Percentiles rank a stretch among this genome's conserved stretches.
Evolutionary conservation across 306 rosid genomes (phyloP).

Genomic region (Datisca glomerata): DNA sequence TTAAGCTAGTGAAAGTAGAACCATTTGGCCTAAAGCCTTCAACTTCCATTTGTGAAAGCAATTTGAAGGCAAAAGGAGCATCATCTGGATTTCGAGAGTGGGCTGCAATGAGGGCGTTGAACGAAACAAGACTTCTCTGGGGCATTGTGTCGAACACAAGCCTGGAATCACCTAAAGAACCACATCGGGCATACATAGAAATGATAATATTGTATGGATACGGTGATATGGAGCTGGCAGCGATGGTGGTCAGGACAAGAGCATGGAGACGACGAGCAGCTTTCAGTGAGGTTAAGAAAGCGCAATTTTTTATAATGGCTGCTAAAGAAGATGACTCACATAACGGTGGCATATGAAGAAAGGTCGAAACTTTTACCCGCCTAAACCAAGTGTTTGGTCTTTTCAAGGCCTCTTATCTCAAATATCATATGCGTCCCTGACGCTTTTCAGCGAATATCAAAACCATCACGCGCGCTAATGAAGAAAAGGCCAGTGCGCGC

Average conservation of each 20-base stretch:
- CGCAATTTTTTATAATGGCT: constrained; percentile 50
- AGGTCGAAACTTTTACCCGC: no score
- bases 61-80: constrained; percentile 28
- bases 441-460: no score
- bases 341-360: constrained; percentile 18
- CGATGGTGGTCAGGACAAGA: constrained; percentile 35
- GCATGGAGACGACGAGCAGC: constrained; percentile 76
- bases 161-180: constrained; percentile 31
- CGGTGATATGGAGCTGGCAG: constrained; percentile 18
- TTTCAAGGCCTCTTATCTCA: no score
- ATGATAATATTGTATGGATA: constrained; percentile 51
- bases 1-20: constrained; percentile 53
- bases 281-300: constrained; percentile 27
- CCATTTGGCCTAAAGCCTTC: constrained; percentile 41
- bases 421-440: no score
- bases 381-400: no score
- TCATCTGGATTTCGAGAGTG: constrained; percentile 29
- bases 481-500: no score
- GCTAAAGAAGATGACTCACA: constrained; percentile 11
- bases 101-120: constrained; percentile 60
- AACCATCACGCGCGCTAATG: no score
- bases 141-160: constrained; percentile 78
- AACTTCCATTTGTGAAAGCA: constrained; percentile 30
- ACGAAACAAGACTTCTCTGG: constrained; percentile 53
- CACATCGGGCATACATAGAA: constrained; percentile 57